phyloP scores from a whole-genome alignment of 2,329 filamentous ascomycete species.

The Beauveria asiatica region DNA sequence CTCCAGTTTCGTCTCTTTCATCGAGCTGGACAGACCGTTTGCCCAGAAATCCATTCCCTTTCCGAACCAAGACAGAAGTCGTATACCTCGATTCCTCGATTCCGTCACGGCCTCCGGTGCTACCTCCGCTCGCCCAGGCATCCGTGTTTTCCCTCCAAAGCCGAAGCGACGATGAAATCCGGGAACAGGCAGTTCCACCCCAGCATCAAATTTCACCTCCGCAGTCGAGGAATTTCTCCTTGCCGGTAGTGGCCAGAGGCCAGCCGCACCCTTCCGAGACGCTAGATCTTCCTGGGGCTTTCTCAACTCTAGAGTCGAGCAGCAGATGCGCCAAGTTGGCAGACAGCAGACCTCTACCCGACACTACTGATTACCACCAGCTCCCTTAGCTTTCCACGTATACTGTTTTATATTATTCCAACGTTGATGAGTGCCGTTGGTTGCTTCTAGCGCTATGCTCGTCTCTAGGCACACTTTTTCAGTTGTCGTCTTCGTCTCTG shows the following conservation, averaged over 20 bases:
- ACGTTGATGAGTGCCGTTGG: not conserved
- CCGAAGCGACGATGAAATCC: not conserved
- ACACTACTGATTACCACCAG: not conserved
- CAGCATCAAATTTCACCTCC: not conserved
- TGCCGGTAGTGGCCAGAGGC: not conserved
- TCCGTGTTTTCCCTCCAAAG: not conserved
- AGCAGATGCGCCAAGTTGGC: not conserved
- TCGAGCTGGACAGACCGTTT: not conserved
- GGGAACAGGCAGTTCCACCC: not conserved
- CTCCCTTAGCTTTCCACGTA: not conserved
- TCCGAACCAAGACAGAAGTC: not conserved
- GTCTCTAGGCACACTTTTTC: not conserved
- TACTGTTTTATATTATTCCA: not conserved
- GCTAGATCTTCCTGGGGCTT: not conserved
- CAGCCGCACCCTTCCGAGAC: not conserved
- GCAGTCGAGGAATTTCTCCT: not conserved
- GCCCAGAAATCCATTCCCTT: conserved; percentile 2
- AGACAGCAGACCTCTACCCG: not conserved
- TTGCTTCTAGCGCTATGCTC: not conserved
- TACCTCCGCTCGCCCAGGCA: not conserved
- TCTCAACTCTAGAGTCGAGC: not conserved
- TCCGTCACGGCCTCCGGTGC: not conserved
- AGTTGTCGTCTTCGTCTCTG: no score
- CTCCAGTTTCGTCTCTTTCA: not conserved
- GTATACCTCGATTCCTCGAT: not conserved